These are phyloP conservation scores for Haplographium delicatum DNA, from an alignment of 495 filamentous ascomycete genomes.

Conservation along the genomic window DNA sequence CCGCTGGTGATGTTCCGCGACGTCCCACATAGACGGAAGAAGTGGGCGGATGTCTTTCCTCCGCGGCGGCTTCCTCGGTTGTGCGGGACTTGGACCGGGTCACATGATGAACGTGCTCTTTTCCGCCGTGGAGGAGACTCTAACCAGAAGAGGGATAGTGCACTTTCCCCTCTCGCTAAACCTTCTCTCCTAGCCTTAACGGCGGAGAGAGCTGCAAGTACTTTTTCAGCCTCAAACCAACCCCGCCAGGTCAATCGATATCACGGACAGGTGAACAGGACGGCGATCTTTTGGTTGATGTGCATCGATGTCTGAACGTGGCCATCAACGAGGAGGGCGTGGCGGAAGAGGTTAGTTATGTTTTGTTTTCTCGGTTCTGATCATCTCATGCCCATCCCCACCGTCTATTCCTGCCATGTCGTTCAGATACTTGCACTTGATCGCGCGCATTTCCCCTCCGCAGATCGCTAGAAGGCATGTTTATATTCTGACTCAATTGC, in stretches of 20 bases:
- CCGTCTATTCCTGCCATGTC: too few relatives aligned
- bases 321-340: conserved; percentile 22
- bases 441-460: too few relatives aligned
- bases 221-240: conserved; percentile 14
- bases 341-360: conserved; percentile 14
- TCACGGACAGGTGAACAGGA: background rate
- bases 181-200: conserved; percentile 4
- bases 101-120: background rate
- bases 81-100: background rate
- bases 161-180: too few relatives aligned
- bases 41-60: conserved; percentile 1
- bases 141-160: too few relatives aligned
- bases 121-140: background rate
- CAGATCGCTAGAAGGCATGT: too few relatives aligned
- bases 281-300: conserved; percentile 11
- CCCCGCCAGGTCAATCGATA: background rate
- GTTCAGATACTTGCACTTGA: too few relatives aligned
- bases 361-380: background rate
- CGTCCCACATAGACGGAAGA: too few relatives aligned
- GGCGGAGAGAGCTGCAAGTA: background rate
- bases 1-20: too few relatives aligned
- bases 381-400: too few relatives aligned
- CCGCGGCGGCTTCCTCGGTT: conserved; percentile 15
- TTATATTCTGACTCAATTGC: conserved; percentile 55
- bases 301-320: conserved; percentile 19